phyloP scores from a whole-genome alignment of 805 yeast species.

The Ogataea paraovalis region DNA sequence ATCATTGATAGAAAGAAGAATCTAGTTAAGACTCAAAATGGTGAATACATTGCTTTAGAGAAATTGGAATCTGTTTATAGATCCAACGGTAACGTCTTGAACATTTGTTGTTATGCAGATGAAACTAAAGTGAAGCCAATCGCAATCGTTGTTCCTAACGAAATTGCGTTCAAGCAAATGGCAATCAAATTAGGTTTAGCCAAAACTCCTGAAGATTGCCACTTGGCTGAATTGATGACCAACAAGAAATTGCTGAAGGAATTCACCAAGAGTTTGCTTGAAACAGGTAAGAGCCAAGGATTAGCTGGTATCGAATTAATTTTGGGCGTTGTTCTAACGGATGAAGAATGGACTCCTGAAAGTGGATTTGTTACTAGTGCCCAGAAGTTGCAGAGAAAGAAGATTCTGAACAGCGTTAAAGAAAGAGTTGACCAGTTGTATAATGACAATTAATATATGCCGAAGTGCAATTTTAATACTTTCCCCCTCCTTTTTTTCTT shows the following conservation, averaged over 20 bases:
- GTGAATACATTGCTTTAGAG: conserved; percentile 97
- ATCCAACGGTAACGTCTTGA: conserved; percentile 69
- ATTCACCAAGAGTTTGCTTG: conserved; percentile 55
- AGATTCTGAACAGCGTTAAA: conserved; percentile 69
- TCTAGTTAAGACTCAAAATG: conserved; percentile 90
- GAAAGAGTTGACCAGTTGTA: conserved; percentile 67
- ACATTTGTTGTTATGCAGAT: conserved; percentile 93
- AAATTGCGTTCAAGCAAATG: conserved; percentile 55
- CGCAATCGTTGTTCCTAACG: conserved; percentile 84
- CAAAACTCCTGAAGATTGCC: conserved; percentile 37
- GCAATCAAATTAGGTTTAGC: conserved; percentile 53
- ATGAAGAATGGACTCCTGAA: conserved; percentile 97
- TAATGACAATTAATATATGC: conserved; percentile 12
- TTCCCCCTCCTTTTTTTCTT: background rate
- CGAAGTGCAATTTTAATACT: background rate
- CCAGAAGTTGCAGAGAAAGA: conserved; percentile 91
- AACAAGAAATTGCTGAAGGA: conserved; percentile 53
- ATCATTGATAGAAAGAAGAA: conserved; percentile 94
- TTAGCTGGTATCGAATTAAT: conserved; percentile 82
- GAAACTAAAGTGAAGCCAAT: conserved; percentile 83
- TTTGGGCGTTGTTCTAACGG: conserved; percentile 70
- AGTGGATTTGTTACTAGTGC: conserved; percentile 93
- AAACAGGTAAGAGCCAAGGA: conserved; percentile 78
- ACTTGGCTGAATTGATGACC: conserved; percentile 43
- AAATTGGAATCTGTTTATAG: conserved; percentile 89